Evolutionary conservation across 768 basidiomycete species (phyloP), one percentile per base, ranked within the genome.

Genomic region (Termitomyces sp.): DNA sequence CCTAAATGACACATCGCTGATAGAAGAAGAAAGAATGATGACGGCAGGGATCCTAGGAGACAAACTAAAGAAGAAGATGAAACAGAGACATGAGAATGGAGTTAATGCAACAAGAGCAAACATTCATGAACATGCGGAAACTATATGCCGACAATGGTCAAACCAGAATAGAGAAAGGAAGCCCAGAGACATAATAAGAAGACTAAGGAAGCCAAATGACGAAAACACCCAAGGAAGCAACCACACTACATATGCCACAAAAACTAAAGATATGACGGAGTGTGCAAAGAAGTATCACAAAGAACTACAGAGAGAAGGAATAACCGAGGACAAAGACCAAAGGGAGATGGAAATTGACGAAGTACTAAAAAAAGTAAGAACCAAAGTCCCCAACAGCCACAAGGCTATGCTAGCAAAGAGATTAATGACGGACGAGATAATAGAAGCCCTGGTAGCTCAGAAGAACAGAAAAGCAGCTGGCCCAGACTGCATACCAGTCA

Each of bases 1-100:
- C 1, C 6, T 41, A 0, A n/a, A 41, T 8, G 2, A 41, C 7
- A 3, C 7, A 7, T 0, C 0, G 4, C 18, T 41, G 8, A 3
- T 1, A 18, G 40, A 41, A 41, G 40, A 41, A 1, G 16, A 40
- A 0, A 41, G 8, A 4, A 3, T 7, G 8, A n/a, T 41, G 18
- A n/a, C 40, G 3, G 18, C 40, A 6, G 2, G 40, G 0, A 41
- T 41, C 7, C 7, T 41, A 8, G 18, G 18, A 2, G 40, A 41
- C 7, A 7, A n/a, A 18, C 6, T 41, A 0, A 41, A 41, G 8
- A 7, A 7, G 0, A 41, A 38, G 4, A 2, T 38, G 4, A 38
- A 3, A 41, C 6, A 18, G 1, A 41, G 18, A 41, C 7, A 18
- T 3, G 8, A 41, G 0, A n/a, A 5, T 1, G 1, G 16, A 7